Evolutionary conservation across 306 rosid genomes (phyloP).

Genomic region (Dryas octopetala): DNA sequence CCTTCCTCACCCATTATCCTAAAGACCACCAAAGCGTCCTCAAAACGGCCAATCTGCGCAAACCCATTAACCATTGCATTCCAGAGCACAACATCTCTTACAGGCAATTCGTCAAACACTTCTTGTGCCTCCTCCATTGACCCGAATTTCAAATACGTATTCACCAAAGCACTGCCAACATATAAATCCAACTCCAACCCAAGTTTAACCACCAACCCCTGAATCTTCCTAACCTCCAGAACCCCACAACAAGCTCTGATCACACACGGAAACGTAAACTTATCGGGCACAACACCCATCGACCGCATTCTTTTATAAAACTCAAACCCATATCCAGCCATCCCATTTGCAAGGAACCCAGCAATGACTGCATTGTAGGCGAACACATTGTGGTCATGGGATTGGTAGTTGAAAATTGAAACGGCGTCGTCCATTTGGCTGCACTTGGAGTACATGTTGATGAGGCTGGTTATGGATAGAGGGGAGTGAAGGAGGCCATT

Average conservation of each 20-base stretch:
- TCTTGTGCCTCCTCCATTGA: conserved; percentile 55
- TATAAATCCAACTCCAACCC: conserved; percentile 75
- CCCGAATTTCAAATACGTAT: conserved; percentile 54
- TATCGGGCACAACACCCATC: conserved; percentile 60
- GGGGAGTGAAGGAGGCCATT: conserved; percentile 57
- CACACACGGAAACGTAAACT: conserved; percentile 70
- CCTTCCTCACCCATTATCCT: conserved; percentile 55
- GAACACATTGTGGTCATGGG: conserved; percentile 52
- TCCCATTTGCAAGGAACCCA: conserved; percentile 59
- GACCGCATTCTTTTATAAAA: conserved; percentile 55
- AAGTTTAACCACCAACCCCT: conserved; percentile 65
- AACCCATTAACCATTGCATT: conserved; percentile 81
- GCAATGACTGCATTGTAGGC: conserved; percentile 74
- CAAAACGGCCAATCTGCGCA: conserved; percentile 57
- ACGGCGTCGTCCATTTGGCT: conserved; percentile 45
- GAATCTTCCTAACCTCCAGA: conserved; percentile 65
- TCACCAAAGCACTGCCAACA: conserved; percentile 82
- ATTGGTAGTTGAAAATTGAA: conserved; percentile 44
- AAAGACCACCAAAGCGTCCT: conserved; percentile 66
- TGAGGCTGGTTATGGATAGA: conserved; percentile 61
- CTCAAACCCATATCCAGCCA: conserved; percentile 38
- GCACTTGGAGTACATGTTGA: conserved; percentile 88
- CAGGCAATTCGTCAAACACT: conserved; percentile 65
- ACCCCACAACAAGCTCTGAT: conserved; percentile 56
- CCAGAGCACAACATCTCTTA: conserved; percentile 80